These are phyloP conservation scores for Xanthoparmelia taractica DNA, from an alignment of 495 filamentous ascomycete species.

Conservation along the genomic window DNA sequence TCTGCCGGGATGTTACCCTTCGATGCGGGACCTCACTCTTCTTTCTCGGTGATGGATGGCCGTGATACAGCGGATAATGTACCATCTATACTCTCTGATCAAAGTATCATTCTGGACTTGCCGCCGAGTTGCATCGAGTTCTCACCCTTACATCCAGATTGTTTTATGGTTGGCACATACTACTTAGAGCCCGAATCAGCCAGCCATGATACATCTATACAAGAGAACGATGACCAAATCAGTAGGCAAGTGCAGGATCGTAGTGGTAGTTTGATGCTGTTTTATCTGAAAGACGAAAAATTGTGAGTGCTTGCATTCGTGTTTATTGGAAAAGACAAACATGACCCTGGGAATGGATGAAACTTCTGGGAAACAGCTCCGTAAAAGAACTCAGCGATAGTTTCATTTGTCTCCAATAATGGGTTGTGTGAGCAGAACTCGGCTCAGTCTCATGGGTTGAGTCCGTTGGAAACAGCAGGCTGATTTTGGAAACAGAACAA, in stretches of 20 bases:
- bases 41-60: not conserved
- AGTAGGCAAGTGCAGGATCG: constrained; percentile 45
- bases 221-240: constrained; percentile 26
- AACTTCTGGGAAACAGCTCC: not conserved
- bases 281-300: constrained; percentile 36
- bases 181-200: constrained; percentile 50
- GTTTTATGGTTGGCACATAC: constrained; percentile 84
- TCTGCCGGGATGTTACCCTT: not conserved
- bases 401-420: not conserved
- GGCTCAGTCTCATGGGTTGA: not conserved
- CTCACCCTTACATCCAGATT: constrained; percentile 53
- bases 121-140: constrained; percentile 86
- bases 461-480: not conserved
- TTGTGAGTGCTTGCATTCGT: constrained; percentile 6
- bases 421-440: not conserved
- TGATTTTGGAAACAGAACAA: constrained; percentile 18
- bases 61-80: not conserved
- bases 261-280: constrained; percentile 65
- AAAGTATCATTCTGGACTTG: constrained; percentile 34
- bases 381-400: not conserved
- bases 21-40: not conserved
- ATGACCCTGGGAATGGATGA: not conserved
- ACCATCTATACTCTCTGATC: not conserved
- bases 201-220: constrained; percentile 23
- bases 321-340: too few species aligned